These are phyloP conservation scores for Paecilomyces sp. DNA, from an alignment of 2,329 filamentous ascomycete genomes.

Conservation along the genomic window DNA sequence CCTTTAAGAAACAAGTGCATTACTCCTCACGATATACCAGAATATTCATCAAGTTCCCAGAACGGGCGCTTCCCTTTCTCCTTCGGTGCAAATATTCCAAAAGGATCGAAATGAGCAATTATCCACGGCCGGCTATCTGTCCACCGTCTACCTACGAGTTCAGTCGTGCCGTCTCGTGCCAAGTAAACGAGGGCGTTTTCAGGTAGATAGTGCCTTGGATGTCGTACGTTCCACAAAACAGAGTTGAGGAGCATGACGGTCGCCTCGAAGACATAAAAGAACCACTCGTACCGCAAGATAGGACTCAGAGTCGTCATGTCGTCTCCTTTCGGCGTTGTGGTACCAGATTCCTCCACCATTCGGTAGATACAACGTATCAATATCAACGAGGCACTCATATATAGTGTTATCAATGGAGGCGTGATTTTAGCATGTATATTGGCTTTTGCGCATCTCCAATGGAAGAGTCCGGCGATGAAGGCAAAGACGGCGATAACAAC, in stretches of 20 bases:
- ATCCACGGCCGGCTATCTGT: not conserved
- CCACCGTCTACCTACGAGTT: not conserved
- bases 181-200: constrained; percentile 44
- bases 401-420: constrained; percentile 5
- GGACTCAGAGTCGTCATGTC: constrained; percentile 33
- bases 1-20: not conserved
- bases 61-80: not conserved
- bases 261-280: constrained; percentile 54
- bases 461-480: constrained; percentile 39
- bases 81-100: not conserved
- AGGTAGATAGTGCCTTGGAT: constrained; percentile 48
- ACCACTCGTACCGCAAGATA: constrained; percentile 51
- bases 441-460: constrained; percentile 33
- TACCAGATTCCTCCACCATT: constrained; percentile 44
- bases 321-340: constrained; percentile 33
- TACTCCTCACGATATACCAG: not conserved
- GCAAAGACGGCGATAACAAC: constrained; percentile 44
- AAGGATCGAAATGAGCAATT: not conserved
- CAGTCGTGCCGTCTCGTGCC: constrained; percentile 27
- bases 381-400: not conserved
- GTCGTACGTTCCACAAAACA: constrained; percentile 43
- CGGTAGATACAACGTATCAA: not conserved
- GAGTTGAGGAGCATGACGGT: constrained; percentile 47
- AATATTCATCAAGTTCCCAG: not conserved
- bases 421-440: constrained; percentile 37